Evolutionary conservation across 371 early-diverging fungal genomes (phyloP), one percentile per base, ranked within the genome.

Genomic region (Rhizomucor pusillus): DNA sequence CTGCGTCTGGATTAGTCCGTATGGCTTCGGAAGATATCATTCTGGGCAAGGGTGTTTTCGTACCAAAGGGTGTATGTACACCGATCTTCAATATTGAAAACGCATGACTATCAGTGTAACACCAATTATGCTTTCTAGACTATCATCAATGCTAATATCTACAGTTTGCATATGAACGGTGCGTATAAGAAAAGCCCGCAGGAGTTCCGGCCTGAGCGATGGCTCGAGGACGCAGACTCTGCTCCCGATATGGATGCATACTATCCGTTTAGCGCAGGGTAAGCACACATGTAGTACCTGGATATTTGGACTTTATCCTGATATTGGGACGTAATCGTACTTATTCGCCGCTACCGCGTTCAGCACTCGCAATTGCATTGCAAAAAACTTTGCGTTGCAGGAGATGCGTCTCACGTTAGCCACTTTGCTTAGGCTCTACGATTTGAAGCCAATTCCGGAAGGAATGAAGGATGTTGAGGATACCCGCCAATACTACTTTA

Each of bases 361-460:
- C 56, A 66, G 71, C 12, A 62, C 75, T 20, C 61, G 80, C 23
- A 75, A 75, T 47, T 80, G 80, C 47, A 69, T 77, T 43, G 80
- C 77, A 33, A 80, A 73, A 52, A 70, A 66, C 54, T 77, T 80
- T 67, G 75, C 73, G 13, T 45, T 59, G 43, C 67, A 67, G 53
- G 80, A 79, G 53, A 72, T 77, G 73, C 73, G 75, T 10, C 44
- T 79, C 0, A 39, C 64, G 14, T 33, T 79, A 35, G 57, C 72
- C 0, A 56, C 60, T 22, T 47, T 79, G 6, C 47, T 79, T 14
- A 67, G 59, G 33, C 25, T 49, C 10, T 74, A 56, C 48, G 64
- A 65, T 12, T 48, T 74, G 16, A 13, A 20, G 6, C 45, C 67
- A 16, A 68, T 71, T 14, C 43, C 52, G 11, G 19, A 47, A 47